phyloP scores from a whole-genome alignment of 306 rosid genomes.

The Quercus rubra region DNA sequence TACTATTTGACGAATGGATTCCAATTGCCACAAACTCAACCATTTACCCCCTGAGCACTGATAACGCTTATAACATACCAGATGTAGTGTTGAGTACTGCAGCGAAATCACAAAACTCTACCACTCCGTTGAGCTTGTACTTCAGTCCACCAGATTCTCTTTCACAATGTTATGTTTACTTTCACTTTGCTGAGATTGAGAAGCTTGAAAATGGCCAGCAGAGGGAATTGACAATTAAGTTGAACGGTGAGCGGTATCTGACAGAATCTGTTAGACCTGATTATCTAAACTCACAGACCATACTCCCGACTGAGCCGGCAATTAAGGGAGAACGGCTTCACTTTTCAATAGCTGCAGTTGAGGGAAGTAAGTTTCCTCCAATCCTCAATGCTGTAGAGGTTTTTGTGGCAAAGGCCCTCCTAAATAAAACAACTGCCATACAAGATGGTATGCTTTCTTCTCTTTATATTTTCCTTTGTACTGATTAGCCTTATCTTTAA shows the following conservation, averaged over 20 bases:
- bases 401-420: neutral
- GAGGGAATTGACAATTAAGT: too few relatives aligned
- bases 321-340: neutral
- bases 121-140: neutral
- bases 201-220: too few relatives aligned
- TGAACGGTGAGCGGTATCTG: too few relatives aligned
- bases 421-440: neutral
- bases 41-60: neutral
- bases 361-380: conserved; percentile 41
- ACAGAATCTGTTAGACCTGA: conserved; percentile 6
- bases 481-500: too few relatives aligned
- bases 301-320: neutral
- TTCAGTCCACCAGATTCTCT: fast-evolving
- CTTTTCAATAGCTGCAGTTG: neutral
- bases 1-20: fast-evolving
- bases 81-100: conserved; percentile 2
- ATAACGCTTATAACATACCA: neutral
- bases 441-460: neutral
- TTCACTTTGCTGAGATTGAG: neutral
- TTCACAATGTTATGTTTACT: conserved; percentile 19
- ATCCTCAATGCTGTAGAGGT: conserved; percentile 50
- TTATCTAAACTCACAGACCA: conserved; percentile 23
- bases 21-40: neutral
- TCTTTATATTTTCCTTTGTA: neutral
- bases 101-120: neutral